These are phyloP conservation scores for Aspergillus kassunensis DNA, from an alignment of 495 filamentous ascomycete genomes.

Conservation along the genomic window DNA sequence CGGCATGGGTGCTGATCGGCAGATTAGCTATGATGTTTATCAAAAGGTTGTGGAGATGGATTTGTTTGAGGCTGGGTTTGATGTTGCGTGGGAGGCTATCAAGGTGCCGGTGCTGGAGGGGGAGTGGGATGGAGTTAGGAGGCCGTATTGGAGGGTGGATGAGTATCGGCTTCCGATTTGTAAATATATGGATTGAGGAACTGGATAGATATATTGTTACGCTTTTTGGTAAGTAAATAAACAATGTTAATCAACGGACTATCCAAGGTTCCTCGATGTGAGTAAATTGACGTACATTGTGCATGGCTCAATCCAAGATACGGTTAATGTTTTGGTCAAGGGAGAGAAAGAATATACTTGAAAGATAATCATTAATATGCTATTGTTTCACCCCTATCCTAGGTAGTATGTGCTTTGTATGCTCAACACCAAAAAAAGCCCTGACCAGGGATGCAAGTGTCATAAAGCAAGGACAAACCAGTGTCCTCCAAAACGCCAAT, in stretches of 20 bases:
- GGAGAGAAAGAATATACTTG: neutral
- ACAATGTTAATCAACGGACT: too few species aligned
- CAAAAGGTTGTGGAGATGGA: slow-evolving; percentile 90
- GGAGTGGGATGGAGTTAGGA: slow-evolving; percentile 79
- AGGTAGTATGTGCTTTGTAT: neutral
- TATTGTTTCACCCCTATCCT: too few species aligned
- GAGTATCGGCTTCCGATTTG: slow-evolving; percentile 67
- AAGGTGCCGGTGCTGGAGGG: slow-evolving; percentile 61
- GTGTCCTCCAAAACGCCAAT: neutral
- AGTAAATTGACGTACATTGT: too few species aligned
- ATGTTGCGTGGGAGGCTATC: slow-evolving; percentile 80
- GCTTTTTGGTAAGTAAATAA: too few species aligned
- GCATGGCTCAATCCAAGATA: too few species aligned
- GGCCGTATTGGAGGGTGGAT: slow-evolving; percentile 83
- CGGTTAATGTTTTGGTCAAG: neutral
- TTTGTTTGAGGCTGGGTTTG: slow-evolving; percentile 83
- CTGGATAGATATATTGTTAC: slow-evolving; percentile 15
- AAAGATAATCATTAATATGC: neutral
- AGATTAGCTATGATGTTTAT: slow-evolving; percentile 94
- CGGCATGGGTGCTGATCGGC: slow-evolving; percentile 86
- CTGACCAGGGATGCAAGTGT: neutral
- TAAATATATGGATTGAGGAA: slow-evolving; percentile 52
- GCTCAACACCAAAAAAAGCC: neutral
- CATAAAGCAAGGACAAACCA: neutral
- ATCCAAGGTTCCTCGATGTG: too few species aligned